phyloP scores from a whole-genome alignment of 371 early-diverging fungal genomes.

The Lichtheimia ornata region DNA sequence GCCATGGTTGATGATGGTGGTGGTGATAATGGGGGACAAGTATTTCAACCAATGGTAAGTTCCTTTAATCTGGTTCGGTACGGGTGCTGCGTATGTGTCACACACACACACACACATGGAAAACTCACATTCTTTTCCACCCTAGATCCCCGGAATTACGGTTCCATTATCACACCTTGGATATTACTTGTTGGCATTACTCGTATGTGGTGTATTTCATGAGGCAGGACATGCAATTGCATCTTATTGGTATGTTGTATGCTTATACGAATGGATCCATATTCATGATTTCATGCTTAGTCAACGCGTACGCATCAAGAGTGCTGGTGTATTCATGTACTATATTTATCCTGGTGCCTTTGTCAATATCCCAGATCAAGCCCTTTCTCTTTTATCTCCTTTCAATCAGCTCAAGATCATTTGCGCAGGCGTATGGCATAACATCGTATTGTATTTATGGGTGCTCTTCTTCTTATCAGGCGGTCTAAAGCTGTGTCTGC shows the following conservation, averaged over 20 bases:
- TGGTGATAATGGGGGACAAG: slow-evolving; percentile 38
- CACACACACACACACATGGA: too few relatives aligned
- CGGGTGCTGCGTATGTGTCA: too few relatives aligned
- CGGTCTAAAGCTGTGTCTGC: slow-evolving; percentile 45
- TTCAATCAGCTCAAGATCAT: slow-evolving; percentile 65
- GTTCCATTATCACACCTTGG: slow-evolving; percentile 74
- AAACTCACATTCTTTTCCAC: slow-evolving; percentile 10
- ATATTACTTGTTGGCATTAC: slow-evolving; percentile 69
- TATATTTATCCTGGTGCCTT: slow-evolving; percentile 86
- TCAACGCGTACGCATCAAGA: slow-evolving; percentile 63
- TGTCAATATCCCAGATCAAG: slow-evolving; percentile 69
- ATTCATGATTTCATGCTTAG: slow-evolving; percentile 25
- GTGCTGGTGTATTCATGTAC: slow-evolving; percentile 72
- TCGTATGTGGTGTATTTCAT: slow-evolving; percentile 71
- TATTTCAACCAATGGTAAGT: slow-evolving; percentile 62
- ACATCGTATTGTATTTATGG: slow-evolving; percentile 56
- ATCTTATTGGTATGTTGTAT: slow-evolving; percentile 51
- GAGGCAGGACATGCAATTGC: slow-evolving; percentile 86
- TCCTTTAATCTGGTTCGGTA: neutral
- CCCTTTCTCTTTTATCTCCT: slow-evolving; percentile 47
- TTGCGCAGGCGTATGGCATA: slow-evolving; percentile 89
- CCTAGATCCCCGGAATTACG: slow-evolving; percentile 79
- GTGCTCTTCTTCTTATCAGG: slow-evolving; percentile 52
- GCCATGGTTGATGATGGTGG: too few relatives aligned
- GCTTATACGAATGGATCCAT: neutral